These are phyloP conservation scores for Podila epigama DNA, from an alignment of 192 early-diverging fungal species.

Conservation along the genomic window DNA sequence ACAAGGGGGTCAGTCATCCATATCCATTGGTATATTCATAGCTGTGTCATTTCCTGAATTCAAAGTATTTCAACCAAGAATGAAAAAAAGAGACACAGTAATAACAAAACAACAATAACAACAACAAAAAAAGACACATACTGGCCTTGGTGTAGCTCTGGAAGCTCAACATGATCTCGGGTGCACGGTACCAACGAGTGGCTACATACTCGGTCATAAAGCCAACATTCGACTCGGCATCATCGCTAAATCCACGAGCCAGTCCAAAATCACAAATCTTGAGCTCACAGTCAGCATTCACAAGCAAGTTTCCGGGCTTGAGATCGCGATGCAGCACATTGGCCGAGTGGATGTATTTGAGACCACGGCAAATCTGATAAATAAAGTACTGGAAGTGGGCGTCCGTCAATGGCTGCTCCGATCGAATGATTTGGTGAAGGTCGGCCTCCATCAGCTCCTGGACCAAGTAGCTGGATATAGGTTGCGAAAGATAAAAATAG, in stretches of 20 bases:
- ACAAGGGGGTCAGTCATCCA: background rate
- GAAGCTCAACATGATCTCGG: slow-evolving; percentile 98
- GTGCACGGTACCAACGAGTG: slow-evolving; percentile 99
- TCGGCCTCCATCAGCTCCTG: slow-evolving; percentile 99
- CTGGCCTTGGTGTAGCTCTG: slow-evolving; percentile 98
- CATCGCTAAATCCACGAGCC: slow-evolving; percentile 89
- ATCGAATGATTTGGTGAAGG: slow-evolving; percentile 96
- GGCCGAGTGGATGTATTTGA: slow-evolving; percentile 99
- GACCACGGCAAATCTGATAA: slow-evolving; percentile 95
- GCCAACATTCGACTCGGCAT: slow-evolving; percentile 80
- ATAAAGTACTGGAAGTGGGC: slow-evolving; percentile 99
- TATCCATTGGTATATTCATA: too few species aligned
- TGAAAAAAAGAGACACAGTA: background rate
- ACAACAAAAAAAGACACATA: slow-evolving; percentile 40
- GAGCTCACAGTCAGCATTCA: slow-evolving; percentile 98
- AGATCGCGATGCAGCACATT: slow-evolving; percentile 96
- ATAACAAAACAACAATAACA: slow-evolving; percentile 3
- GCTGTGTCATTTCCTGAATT: too few species aligned
- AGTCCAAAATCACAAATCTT: slow-evolving; percentile 99
- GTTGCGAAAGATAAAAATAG: background rate
- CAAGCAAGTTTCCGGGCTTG: slow-evolving; percentile 96
- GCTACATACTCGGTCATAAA: slow-evolving; percentile 99
- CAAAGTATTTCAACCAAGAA: background rate
- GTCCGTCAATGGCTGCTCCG: slow-evolving; percentile 91
- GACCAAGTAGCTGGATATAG: slow-evolving; percentile 74